A percentile compares a stretch with the other conserved stretches of the same genome.
Evolutionary conservation across 441 rosid species (phyloP).

Genomic region (Erysimum cheiri): DNA sequence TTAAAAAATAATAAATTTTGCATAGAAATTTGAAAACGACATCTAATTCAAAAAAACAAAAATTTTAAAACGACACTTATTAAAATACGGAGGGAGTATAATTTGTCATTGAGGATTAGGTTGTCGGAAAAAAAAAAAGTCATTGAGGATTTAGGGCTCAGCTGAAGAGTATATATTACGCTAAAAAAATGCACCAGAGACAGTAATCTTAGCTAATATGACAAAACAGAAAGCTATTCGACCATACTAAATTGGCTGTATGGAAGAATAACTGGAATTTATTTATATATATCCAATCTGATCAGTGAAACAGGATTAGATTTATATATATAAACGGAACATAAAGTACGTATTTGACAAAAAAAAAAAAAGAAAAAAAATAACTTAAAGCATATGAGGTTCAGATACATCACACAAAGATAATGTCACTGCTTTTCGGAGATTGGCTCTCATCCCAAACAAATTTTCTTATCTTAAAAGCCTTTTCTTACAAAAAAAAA

Average conservation of each 20-base stretch:
- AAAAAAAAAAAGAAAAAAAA: not conserved
- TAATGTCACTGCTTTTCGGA: constrained; percentile 45
- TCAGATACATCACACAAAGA: constrained; percentile 44
- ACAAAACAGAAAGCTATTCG: constrained; percentile 33
- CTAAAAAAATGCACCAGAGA: constrained; percentile 2
- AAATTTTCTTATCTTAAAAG: constrained; percentile 41
- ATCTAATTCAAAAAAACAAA: too few relatives aligned
- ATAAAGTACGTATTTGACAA: constrained; percentile 16
- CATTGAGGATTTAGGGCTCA: constrained; percentile 23
- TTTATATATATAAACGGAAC: not conserved
- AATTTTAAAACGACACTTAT: too few relatives aligned
- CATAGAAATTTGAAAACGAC: too few relatives aligned
- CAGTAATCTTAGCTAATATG: constrained; percentile 26
- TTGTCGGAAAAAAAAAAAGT: not conserved
- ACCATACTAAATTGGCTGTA: constrained; percentile 21
- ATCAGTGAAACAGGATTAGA: constrained; percentile 3
- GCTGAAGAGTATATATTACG: constrained; percentile 10
- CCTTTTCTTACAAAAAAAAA: not conserved
- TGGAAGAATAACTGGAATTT: not conserved
- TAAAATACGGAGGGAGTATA: too few relatives aligned
- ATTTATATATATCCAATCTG: not conserved
- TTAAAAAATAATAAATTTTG: too few relatives aligned
- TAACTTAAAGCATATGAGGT: constrained; percentile 40
- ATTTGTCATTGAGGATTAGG: too few relatives aligned
- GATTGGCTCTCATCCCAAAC: constrained; percentile 50